Conservation (phyloP, 1,284 basidiomycete species). For the Papiliotrema terrestris region DNA sequence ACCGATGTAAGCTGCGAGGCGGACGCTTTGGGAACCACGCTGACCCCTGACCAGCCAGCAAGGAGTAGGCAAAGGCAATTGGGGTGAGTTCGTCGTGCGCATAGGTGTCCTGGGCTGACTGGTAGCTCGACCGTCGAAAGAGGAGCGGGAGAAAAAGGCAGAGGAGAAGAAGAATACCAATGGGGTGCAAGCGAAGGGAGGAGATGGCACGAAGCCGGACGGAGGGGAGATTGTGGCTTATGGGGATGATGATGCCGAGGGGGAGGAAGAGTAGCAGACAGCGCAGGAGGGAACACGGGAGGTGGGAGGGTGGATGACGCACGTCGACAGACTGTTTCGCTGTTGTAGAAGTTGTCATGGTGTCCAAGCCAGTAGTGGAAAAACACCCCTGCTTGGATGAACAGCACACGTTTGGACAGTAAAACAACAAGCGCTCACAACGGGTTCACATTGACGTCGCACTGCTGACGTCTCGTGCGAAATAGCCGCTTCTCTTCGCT, state of each 20-base stretch:
- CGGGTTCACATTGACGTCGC: too few relatives aligned
- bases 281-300: too few relatives aligned
- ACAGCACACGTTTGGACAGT: too few relatives aligned
- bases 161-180: conserved; percentile 24
- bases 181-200: neutral
- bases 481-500: too few relatives aligned
- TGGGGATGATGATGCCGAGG: neutral
- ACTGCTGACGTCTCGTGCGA: too few relatives aligned
- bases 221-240: too few relatives aligned
- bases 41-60: conserved; percentile 20
- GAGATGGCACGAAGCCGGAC: neutral
- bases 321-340: too few relatives aligned
- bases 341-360: too few relatives aligned
- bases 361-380: too few relatives aligned
- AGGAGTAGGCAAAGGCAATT: conserved; percentile 47
- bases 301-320: too few relatives aligned
- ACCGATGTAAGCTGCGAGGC: conserved; percentile 25
- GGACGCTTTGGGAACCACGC: neutral
- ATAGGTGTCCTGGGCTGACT: conserved; percentile 5
- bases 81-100: conserved; percentile 32
- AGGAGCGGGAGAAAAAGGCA: conserved; percentile 31
- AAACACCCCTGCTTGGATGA: too few relatives aligned
- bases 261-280: neutral
- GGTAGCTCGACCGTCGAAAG: conserved; percentile 43
- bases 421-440: too few relatives aligned